phyloP scores from a whole-genome alignment of 2,329 filamentous ascomycete species.

The Helminthosporium solani region DNA sequence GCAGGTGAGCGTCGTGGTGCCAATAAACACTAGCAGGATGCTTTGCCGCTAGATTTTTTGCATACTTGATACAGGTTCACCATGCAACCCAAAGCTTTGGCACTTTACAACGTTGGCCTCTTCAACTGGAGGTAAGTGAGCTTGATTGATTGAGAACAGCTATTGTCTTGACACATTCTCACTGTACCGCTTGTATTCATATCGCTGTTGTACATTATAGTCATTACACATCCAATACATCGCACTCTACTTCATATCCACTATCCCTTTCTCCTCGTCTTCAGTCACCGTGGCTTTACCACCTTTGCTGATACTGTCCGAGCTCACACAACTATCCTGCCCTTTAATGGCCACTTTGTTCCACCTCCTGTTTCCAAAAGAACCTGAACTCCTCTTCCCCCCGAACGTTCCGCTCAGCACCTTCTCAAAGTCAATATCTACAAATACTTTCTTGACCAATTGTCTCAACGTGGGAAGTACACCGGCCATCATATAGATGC shows the following conservation, averaged over 20 bases:
- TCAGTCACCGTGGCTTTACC: background rate
- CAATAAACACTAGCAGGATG: background rate
- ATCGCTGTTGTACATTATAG: too few species aligned
- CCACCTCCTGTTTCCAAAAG: conserved; percentile 10
- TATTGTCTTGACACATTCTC: background rate
- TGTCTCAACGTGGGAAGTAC: conserved; percentile 21
- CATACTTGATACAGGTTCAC: too few species aligned
- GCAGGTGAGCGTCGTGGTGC: background rate
- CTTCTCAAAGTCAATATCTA: conserved; percentile 13
- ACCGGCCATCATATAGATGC: conserved; percentile 23
- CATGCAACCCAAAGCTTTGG: too few species aligned
- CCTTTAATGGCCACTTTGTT: conserved; percentile 5
- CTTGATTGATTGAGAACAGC: background rate
- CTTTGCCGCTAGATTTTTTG: too few species aligned
- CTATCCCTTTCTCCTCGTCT: background rate
- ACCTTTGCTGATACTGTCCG: background rate
- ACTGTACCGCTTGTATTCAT: background rate
- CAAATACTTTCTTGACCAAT: conserved; percentile 15
- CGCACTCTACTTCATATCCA: background rate
- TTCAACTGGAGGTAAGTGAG: too few species aligned
- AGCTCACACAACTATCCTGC: background rate
- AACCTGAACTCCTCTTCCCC: conserved; percentile 4
- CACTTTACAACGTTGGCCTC: too few species aligned
- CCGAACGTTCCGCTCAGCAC: conserved; percentile 12
- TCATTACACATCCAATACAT: background rate